Percentiles rank a stretch among this genome's conserved stretches.
phyloP scores from a whole-genome alignment of 352 stramenopile species.

The Phytophthora sp. region DNA sequence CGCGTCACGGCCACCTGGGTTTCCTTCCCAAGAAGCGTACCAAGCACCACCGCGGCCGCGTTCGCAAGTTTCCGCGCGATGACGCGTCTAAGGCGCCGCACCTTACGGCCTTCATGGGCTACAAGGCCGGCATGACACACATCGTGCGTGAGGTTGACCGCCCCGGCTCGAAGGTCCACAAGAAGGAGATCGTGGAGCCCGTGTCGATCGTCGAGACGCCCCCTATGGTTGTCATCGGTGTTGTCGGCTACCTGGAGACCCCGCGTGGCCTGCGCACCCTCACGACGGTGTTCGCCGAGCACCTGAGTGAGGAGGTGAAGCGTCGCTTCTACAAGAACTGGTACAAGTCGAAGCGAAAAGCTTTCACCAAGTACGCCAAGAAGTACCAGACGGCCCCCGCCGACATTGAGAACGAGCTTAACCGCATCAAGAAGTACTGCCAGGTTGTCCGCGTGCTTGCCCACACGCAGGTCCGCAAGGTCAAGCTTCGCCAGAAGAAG shows the following conservation, averaged over 20 bases:
- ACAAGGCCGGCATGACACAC: conserved; percentile 99
- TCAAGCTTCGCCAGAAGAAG: conserved; percentile 99
- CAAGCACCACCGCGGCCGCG: conserved; percentile 98
- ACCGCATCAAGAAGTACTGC: conserved; percentile 99
- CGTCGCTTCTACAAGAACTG: conserved; percentile 99
- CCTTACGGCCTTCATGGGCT: conserved; percentile 99
- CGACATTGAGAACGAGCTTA: conserved; percentile 97
- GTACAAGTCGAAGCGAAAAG: conserved; percentile 99
- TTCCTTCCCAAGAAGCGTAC: conserved; percentile 99
- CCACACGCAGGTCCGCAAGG: conserved; percentile 99
- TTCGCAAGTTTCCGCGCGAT: conserved; percentile 99
- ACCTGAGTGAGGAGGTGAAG: conserved; percentile 99
- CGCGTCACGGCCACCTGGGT: conserved; percentile 97
- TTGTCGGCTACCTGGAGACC: conserved; percentile 99
- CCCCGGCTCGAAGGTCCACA: conserved; percentile 99
- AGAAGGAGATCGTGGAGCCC: conserved; percentile 99
- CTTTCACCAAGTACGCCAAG: conserved; percentile 99
- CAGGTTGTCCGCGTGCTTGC: conserved; percentile 99
- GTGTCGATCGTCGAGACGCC: conserved; percentile 99
- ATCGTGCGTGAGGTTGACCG: conserved; percentile 98
- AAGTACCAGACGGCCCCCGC: conserved; percentile 96
- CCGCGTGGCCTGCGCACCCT: conserved; percentile 98
- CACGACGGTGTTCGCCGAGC: conserved; percentile 99
- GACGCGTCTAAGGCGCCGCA: conserved; percentile 95
- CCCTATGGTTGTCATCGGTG: conserved; percentile 99